Evolutionary conservation across 208 protist species (phyloP), one percentile per base, ranked within the genome.

Genomic region (Leptomonas pyrrhocoris): DNA sequence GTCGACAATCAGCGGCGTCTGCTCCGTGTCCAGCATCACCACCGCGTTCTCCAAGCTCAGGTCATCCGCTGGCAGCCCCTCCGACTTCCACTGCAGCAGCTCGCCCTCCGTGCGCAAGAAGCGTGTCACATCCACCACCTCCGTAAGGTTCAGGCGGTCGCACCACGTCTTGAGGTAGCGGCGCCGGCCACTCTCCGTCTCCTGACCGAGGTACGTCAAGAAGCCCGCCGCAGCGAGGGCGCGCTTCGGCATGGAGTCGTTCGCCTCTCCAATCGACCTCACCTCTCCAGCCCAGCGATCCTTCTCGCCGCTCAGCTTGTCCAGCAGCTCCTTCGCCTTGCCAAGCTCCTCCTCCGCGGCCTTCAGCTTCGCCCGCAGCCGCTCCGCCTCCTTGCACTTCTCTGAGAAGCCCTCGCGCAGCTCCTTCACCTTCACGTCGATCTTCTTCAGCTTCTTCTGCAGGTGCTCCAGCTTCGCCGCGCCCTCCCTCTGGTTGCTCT

Each of bases 31-130:
- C 21, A 97, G 74, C 71, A 99, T 97, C 25, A 98, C 89, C 53
- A 99, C 88, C 25, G 97, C 97, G 77, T 99, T 99, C 80, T 99
- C 97, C 46, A 96, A 73, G 25, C 92, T 98, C 8, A 99, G 89
- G 59, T 92, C 86, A 74, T 99, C 98, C 18, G 85, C 80, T 7
- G 96, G 96, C 16, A 99, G 82, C 21, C 98, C 98, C 69, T 99
- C 89, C 12, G 83, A 78, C 84, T 98, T 99, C 93, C 92, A 98
- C 77, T 94, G 78, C 48, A 99, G 84, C 40, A 98, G 74, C 73
- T 99, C 95, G 28, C 86, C 86, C 77, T 99, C 98, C 6, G 81
- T 97, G 16, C 88, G 84, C 85, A 99, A 87, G 69, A 99, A 99
- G 34, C 66, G 46, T 18, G 74, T 82, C 43, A 98, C 70, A 21